Percentiles rank a stretch among this genome's conserved stretches.
Evolutionary conservation across 2,329 filamentous ascomycete genomes (phyloP).

Genomic region (Lachnellula suecica): DNA sequence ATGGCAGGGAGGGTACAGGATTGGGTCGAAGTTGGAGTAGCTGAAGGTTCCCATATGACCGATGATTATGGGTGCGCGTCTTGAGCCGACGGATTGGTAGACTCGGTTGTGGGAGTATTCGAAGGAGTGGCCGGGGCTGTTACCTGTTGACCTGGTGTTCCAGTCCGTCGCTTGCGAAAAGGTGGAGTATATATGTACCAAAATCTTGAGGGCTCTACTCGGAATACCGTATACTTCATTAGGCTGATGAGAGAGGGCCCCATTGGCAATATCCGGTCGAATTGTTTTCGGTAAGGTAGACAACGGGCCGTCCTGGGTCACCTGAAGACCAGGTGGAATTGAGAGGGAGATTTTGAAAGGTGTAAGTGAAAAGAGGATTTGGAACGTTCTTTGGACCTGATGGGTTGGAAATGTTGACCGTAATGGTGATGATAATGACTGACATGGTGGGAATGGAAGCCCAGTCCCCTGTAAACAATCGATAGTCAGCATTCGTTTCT

Average conservation of each 20-base stretch:
- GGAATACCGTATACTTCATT: neutral
- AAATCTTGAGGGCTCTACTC: neutral
- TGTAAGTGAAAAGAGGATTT: slow-evolving; percentile 53
- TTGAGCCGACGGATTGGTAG: neutral
- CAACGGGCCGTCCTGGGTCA: slow-evolving; percentile 30
- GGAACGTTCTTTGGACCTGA: slow-evolving; percentile 29
- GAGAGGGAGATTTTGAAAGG: slow-evolving; percentile 39
- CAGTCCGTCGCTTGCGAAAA: neutral
- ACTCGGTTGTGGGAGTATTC: neutral
- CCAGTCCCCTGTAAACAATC: slow-evolving; percentile 41
- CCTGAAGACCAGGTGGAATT: slow-evolving; percentile 34
- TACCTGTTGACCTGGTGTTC: neutral
- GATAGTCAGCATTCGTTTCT: slow-evolving; percentile 14
- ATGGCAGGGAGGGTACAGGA: slow-evolving; percentile 40
- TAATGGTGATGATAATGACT: slow-evolving; percentile 27
- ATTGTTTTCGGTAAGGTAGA: neutral
- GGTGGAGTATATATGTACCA: neutral
- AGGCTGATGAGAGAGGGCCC: neutral
- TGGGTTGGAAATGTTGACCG: slow-evolving; percentile 30
- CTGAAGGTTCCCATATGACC: slow-evolving; percentile 41
- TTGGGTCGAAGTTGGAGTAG: slow-evolving; percentile 45
- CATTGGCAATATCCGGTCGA: neutral
- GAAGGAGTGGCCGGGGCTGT: neutral
- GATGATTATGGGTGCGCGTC: neutral
- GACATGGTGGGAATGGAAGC: slow-evolving; percentile 41